phyloP scores from a whole-genome alignment of 768 basidiomycete genomes.

The Lentinula sp. region DNA sequence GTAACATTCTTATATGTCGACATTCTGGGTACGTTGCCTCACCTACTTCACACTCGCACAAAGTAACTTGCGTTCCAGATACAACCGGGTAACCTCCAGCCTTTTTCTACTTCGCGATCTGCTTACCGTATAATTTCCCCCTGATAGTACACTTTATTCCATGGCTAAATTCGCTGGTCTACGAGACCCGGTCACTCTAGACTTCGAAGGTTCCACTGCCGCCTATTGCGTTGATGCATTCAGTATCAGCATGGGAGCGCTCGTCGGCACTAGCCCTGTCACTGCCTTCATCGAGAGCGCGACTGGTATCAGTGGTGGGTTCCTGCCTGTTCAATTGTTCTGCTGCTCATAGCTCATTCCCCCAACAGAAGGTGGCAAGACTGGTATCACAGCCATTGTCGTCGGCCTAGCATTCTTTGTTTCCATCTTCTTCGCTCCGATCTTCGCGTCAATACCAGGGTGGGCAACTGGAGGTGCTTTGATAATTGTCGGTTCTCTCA shows the following conservation, averaged over 20 bases:
- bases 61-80: conserved; percentile 23
- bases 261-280: conserved; percentile 76
- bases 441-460: conserved; percentile 80
- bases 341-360: neutral
- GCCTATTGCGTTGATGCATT: conserved; percentile 84
- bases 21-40: conserved; percentile 53
- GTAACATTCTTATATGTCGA: conserved; percentile 89
- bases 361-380: conserved; percentile 75
- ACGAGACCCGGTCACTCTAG: conserved; percentile 76
- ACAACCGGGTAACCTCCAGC: conserved; percentile 35
- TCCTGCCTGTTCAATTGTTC: neutral
- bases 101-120: neutral
- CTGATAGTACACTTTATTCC: conserved; percentile 73
- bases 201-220: conserved; percentile 79
- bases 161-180: conserved; percentile 92
- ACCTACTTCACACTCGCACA: neutral
- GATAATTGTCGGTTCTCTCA: conserved; percentile 81
- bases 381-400: conserved; percentile 73
- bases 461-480: conserved; percentile 89
- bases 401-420: conserved; percentile 76
- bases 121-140: conserved; percentile 10
- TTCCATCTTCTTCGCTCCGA: conserved; percentile 82
- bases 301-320: conserved; percentile 67
- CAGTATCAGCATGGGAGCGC: conserved; percentile 73
- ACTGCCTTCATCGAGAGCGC: conserved; percentile 82